Evolutionary conservation across 2,329 filamentous ascomycete genomes (phyloP).

Genomic region (Colletotrichum navitas): DNA sequence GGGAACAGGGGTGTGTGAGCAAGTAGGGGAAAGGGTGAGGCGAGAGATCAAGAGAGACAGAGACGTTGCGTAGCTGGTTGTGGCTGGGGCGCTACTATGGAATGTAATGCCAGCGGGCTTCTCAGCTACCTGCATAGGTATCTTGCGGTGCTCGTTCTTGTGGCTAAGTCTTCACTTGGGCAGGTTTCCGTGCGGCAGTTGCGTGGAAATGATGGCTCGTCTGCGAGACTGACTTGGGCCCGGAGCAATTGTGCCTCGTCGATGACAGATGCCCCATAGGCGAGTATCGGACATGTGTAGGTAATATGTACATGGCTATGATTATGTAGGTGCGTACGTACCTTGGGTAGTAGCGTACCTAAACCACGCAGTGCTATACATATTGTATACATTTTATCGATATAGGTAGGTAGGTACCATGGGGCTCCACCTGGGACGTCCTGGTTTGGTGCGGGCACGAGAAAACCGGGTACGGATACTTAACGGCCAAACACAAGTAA

Average conservation of each 20-base stretch:
- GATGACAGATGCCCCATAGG: not conserved
- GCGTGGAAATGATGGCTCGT: not conserved
- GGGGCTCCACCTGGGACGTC: not conserved
- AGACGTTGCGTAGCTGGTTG: conserved; percentile 23
- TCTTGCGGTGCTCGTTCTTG: not conserved
- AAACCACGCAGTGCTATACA: too few species aligned
- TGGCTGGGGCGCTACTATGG: conserved; percentile 16
- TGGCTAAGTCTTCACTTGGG: not conserved
- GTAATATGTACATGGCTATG: too few species aligned
- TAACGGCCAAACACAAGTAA: conserved; percentile 10
- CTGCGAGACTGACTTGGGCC: not conserved
- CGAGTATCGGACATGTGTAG: not conserved
- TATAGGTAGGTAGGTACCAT: not conserved
- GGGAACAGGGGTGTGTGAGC: conserved; percentile 28
- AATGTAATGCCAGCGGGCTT: not conserved
- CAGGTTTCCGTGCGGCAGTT: not conserved
- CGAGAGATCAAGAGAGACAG: not conserved
- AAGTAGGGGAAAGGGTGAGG: conserved; percentile 16
- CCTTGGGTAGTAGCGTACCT: too few species aligned
- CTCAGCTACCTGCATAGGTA: too few species aligned
- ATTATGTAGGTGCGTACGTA: too few species aligned
- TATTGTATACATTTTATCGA: not conserved
- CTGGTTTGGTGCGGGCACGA: not conserved
- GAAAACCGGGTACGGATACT: conserved; percentile 9
- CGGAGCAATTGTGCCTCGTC: not conserved